phyloP scores from a whole-genome alignment of 306 rosid species.

The Sicyos baderoa region DNA sequence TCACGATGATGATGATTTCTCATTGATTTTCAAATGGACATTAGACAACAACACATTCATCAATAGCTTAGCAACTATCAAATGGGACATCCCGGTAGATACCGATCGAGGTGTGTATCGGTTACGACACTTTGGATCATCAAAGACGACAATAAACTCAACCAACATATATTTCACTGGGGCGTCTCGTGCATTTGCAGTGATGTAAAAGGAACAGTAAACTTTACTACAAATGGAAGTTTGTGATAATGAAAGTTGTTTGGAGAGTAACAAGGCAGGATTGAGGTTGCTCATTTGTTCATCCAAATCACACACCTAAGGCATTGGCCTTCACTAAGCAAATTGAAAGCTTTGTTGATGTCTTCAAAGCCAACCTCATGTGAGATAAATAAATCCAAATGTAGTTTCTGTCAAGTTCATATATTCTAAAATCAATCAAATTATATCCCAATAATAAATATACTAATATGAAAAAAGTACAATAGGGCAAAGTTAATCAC shows the following conservation, averaged over 20 bases:
- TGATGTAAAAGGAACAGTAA: conserved; percentile 29
- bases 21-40: conserved; percentile 57
- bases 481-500: conserved; percentile 26
- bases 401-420: conserved; percentile 42
- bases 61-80: conserved; percentile 40
- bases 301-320: conserved; percentile 11
- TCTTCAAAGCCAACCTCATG: conserved; percentile 61
- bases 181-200: conserved; percentile 64
- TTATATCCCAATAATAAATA: background rate
- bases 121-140: conserved; percentile 64
- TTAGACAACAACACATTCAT: conserved; percentile 32
- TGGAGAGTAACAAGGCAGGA: background rate
- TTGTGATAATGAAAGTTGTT: background rate
- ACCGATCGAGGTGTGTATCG: conserved; percentile 50
- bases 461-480: too few relatives aligned
- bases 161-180: conserved; percentile 50
- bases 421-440: background rate
- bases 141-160: conserved; percentile 35
- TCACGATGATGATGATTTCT: conserved; percentile 67
- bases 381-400: conserved; percentile 64
- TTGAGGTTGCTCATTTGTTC: conserved; percentile 9
- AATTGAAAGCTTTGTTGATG: conserved; percentile 71
- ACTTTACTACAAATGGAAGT: background rate
- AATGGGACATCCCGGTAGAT: conserved; percentile 61
- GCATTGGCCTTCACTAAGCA: conserved; percentile 42